Evolutionary conservation across 495 filamentous ascomycete genomes (phyloP).

Genomic region (Aspergillus bertholletiae): DNA sequence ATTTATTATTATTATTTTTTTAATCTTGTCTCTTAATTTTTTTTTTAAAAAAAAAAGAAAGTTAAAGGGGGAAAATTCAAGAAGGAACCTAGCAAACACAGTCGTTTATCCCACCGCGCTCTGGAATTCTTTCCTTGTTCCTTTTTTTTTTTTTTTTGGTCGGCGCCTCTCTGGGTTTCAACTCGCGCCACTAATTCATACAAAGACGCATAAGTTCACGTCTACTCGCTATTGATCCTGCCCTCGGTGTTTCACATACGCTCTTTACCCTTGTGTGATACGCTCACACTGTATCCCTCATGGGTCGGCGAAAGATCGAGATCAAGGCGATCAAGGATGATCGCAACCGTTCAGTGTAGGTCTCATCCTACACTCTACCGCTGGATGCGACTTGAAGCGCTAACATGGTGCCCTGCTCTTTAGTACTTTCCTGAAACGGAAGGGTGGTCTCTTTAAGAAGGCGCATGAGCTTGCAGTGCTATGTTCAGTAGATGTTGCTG

Average conservation of each 20-base stretch:
- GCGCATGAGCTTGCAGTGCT: slow-evolving; percentile 97
- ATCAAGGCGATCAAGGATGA: slow-evolving; percentile 99
- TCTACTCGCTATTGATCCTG: slow-evolving; percentile 1
- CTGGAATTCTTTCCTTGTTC: slow-evolving; percentile 1
- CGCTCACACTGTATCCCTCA: slow-evolving; percentile 26
- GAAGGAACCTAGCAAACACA: neutral
- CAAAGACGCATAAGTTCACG: slow-evolving; percentile 9
- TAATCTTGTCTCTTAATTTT: neutral
- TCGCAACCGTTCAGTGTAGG: slow-evolving; percentile 97
- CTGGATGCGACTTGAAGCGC: neutral
- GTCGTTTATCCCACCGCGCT: slow-evolving; percentile 3
- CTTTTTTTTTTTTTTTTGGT: slow-evolving; percentile 4
- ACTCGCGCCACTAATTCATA: slow-evolving; percentile 14
- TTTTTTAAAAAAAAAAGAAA: neutral
- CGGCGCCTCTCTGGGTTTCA: slow-evolving; percentile 10
- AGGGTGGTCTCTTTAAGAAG: slow-evolving; percentile 99
- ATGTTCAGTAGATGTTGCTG: slow-evolving; percentile 96
- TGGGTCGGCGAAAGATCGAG: slow-evolving; percentile 84
- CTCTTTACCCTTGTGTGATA: slow-evolving; percentile 7
- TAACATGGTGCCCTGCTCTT: neutral
- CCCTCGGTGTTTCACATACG: slow-evolving; percentile 2
- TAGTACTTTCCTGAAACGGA: slow-evolving; percentile 97
- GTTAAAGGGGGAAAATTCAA: neutral
- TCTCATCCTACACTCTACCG: slow-evolving; percentile 17
- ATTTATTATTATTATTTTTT: neutral